Base-by-base conservation (phyloP, 345 rosid genomes). In the Cochlearia excelsa region DNA sequence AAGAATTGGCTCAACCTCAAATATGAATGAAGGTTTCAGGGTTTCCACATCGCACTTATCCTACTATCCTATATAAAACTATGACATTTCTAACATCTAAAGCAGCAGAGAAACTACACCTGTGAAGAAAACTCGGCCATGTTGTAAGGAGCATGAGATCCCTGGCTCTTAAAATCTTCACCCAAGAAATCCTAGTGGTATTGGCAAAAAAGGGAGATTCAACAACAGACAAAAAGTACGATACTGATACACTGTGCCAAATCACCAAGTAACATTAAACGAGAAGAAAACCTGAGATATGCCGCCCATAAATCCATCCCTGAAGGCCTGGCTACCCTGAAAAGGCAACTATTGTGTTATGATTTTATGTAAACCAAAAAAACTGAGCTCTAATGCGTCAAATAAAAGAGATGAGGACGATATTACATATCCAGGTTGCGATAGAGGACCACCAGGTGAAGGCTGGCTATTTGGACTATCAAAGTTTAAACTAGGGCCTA, bases 141-240 rank as follows among this genome's bases (percentile, higher is more conserved):
- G 74, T 81, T 85, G 68, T 90, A 90, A 51, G 96, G 93, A 77
- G 70, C 95, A 75, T 86, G 93, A 48, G 99, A 94, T 64, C 97
- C 97, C 78, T 90, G 97, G 70, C 99, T 94, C 79, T 94, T 94
- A 66, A 94, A 79, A 79, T 94, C 97, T 74, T 94, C 97, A 51
- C 87, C 83, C 80, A 90, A 80, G 78, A 90, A 94, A 59, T 94
- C 97, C 99, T 94, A 77, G 47, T 34, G 27, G 23, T 6, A 68
- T 34, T 40, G 47, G 38, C 65, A 65, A 46, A 23, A 48, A 52
- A 57, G 51, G 11, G 37, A 64, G 29, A 39, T 47, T 49, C 37
- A 9, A 54, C 44, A 61, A 65, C 43, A 4, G 52, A 57, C 4
- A 56, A 35, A 46, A 31, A 6, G 30, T 54, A 49, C n/a, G 28